Percentiles rank a stretch among this genome's conserved stretches.
phyloP scores from a whole-genome alignment of 176 grass and related monocot genomes.

The Pontederia paniculata region DNA sequence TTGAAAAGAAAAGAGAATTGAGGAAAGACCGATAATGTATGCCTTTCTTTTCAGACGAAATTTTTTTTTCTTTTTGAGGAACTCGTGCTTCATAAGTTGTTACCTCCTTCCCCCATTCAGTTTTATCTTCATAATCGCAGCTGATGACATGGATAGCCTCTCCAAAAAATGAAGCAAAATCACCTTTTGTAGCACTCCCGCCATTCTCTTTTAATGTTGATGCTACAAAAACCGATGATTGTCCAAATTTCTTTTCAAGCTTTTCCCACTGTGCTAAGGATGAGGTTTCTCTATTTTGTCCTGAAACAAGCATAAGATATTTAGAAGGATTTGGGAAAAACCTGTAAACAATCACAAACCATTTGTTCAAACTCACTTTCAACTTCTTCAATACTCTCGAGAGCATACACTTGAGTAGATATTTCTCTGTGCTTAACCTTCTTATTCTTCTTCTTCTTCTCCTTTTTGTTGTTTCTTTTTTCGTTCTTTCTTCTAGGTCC shows the following conservation, averaged over 20 bases:
- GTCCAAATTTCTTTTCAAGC: slow-evolving; percentile 44
- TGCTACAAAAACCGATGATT: slow-evolving; percentile 37
- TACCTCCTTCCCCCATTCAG: slow-evolving; percentile 52
- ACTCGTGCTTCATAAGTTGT: neutral
- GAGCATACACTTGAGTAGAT: slow-evolving; percentile 36
- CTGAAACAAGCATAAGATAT: slow-evolving; percentile 11
- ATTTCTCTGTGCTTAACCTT: slow-evolving; percentile 20
- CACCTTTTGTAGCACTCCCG: slow-evolving; percentile 13
- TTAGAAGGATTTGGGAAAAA: neutral
- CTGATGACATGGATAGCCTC: slow-evolving; percentile 33
- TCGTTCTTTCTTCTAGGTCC: slow-evolving; percentile 17
- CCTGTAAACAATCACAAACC: neutral
- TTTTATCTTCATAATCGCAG: slow-evolving; percentile 44
- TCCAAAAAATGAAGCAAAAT: slow-evolving; percentile 22
- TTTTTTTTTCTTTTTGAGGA: no score
- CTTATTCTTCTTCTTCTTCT: slow-evolving; percentile 20
- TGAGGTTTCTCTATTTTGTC: slow-evolving; percentile 15
- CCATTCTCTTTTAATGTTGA: slow-evolving; percentile 28
- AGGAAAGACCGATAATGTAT: neutral
- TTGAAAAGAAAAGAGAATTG: slow-evolving; percentile 2
- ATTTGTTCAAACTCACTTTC: slow-evolving; percentile 20
- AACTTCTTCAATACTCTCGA: slow-evolving; percentile 34
- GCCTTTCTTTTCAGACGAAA: neutral
- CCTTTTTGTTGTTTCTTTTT: slow-evolving; percentile 19
- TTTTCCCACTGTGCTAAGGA: slow-evolving; percentile 35